Base-by-base conservation (phyloP, 805 yeast species). In the Ogataea nonfermentans region DNA sequence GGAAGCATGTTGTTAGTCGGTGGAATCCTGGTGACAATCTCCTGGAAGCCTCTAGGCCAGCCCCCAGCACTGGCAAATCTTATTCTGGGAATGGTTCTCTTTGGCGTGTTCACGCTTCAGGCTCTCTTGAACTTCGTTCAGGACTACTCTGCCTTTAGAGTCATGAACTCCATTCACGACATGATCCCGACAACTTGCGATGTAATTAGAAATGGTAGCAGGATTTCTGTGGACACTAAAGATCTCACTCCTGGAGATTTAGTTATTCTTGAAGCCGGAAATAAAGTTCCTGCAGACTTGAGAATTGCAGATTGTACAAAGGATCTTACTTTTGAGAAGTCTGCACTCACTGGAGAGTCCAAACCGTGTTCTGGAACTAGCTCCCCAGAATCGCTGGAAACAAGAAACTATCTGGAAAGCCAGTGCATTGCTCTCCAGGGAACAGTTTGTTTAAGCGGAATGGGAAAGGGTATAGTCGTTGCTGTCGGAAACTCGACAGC, bases 291-390 rank as follows among this genome's bases (percentile, higher is more conserved):
- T 10, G 77, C 78, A 12, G 78, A 73, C 52, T 55, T 70, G 34
- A 60, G 77, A 53, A 60, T 73, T 23, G 47, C 63, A 17, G 61
- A 63, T 8, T 37, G 56, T 22, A 62, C 70, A 17, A 54, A 57
- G 15, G 67, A 68, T 29, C 60, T 73, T 27, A 48, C 67, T 13
- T 69, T 72, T 48, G 78, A 73, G 48, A 60, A 73, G 43, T 62
- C 76, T 11, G 62, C 71, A 11, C 60, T 73, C 25, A 73, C 78
- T 9, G 78, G 78, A 49, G 77, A 72, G 48, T 69, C 78, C 3
- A 62, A 63, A 36, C 65, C 75, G 5, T 68, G 63, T 27, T 49
- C 57, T 11, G 37, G 41, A 12, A 60, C 57, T 10, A 53, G 67
- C n/a, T 14, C 29, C 22, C 28, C 29, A n/a, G 32, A 19, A 11